Percentiles rank a stretch among this genome's conserved stretches.
These are phyloP conservation scores for Lasiosphaeria hispida DNA, from an alignment of 495 filamentous ascomycete species.

Conservation along the genomic window DNA sequence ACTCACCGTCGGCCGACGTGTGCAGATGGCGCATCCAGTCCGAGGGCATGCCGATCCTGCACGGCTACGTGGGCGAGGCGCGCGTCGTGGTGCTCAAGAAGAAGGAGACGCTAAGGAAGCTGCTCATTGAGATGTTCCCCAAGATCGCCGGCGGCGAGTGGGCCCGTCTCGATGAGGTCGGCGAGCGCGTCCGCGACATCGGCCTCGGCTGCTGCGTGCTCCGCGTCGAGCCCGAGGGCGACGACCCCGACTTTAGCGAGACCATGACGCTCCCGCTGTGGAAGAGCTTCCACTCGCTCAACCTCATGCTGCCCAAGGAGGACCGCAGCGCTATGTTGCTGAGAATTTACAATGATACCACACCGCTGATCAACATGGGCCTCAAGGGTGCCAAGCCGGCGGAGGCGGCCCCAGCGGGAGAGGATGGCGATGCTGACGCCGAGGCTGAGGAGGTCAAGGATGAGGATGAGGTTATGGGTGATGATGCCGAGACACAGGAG, in stretches of 20 bases:
- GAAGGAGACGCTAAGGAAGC: constrained; percentile 69
- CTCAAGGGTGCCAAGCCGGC: constrained; percentile 42
- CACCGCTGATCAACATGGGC: constrained; percentile 62
- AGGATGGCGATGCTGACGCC: neutral
- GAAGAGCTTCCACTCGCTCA: constrained; percentile 81
- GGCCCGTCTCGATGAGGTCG: constrained; percentile 80
- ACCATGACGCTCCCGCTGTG: constrained; percentile 85
- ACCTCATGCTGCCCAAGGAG: constrained; percentile 97
- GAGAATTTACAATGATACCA: constrained; percentile 81
- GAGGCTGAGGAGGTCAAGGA: constrained; percentile 25
- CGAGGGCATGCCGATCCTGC: constrained; percentile 83
- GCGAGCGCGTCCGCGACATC: constrained; percentile 72
- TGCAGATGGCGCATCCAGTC: constrained; percentile 94
- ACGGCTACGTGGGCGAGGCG: constrained; percentile 79
- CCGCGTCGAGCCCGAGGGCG: constrained; percentile 66
- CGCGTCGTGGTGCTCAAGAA: constrained; percentile 71
- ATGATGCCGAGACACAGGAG: constrained; percentile 13
- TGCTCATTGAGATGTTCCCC: constrained; percentile 95
- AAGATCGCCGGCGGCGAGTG: constrained; percentile 67
- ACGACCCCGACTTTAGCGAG: constrained; percentile 71
- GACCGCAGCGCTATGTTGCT: constrained; percentile 90
- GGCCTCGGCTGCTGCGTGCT: constrained; percentile 91
- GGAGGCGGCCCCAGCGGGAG: constrained; percentile 19
- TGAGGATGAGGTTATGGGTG: constrained; percentile 9
- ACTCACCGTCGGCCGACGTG: constrained; percentile 76